These are phyloP conservation scores for Fusarium anthophilum DNA, from an alignment of 2,329 filamentous ascomycete species.

Conservation along the genomic window DNA sequence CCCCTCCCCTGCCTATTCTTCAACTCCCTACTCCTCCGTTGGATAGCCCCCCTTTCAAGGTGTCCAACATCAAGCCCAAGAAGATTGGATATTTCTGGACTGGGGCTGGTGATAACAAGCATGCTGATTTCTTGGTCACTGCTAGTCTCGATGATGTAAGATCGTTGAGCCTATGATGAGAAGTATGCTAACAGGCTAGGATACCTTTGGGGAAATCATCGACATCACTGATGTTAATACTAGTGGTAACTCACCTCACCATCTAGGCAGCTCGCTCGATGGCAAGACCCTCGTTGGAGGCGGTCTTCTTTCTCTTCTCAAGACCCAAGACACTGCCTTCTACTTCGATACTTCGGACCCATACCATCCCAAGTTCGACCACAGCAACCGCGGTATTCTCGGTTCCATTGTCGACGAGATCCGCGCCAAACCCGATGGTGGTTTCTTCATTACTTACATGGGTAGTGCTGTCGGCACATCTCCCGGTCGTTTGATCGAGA, in stretches of 20 bases:
- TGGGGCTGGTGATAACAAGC: constrained; percentile 66
- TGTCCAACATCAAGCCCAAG: constrained; percentile 68
- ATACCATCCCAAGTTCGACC: constrained; percentile 66
- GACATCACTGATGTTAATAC: constrained; percentile 66
- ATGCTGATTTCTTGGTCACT: constrained; percentile 68
- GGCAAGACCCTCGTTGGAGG: constrained; percentile 67
- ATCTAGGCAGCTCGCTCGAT: constrained; percentile 63
- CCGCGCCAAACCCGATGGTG: constrained; percentile 68
- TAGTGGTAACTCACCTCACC: constrained; percentile 69
- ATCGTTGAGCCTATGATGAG: fast-evolving
- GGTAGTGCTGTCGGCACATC: constrained; percentile 66
- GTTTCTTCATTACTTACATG: constrained; percentile 71
- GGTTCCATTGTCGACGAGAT: constrained; percentile 71
- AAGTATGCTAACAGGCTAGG: constrained; percentile 44
- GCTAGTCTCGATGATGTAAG: constrained; percentile 66
- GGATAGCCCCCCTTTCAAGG: constrained; percentile 61
- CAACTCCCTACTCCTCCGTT: constrained; percentile 68
- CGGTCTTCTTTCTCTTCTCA: constrained; percentile 66
- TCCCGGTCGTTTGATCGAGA: constrained; percentile 69
- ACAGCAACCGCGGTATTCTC: constrained; percentile 68
- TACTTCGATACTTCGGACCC: constrained; percentile 70
- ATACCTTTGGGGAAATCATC: constrained; percentile 69
- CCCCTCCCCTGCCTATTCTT: constrained; percentile 65
- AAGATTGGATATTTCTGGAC: constrained; percentile 75
- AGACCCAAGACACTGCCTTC: constrained; percentile 69